A percentile compares a stretch with the other conserved stretches of the same genome.
Evolutionary conservation across 2,329 filamentous ascomycete species (phyloP).

Genomic region (Cladosporium halotolerans): DNA sequence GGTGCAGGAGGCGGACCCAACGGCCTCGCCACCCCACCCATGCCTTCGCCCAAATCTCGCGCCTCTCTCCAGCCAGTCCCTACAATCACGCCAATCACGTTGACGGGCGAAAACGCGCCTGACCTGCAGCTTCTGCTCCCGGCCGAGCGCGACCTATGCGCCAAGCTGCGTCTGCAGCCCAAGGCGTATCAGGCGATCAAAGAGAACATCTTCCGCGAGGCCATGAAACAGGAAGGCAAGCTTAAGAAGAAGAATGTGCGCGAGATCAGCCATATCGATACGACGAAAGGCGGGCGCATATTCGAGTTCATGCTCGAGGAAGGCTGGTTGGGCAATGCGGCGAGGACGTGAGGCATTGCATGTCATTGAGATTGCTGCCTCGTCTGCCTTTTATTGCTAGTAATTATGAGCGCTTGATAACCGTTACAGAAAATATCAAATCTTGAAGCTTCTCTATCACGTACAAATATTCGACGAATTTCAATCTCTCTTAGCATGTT

Average conservation of each 20-base stretch:
- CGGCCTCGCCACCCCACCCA: slow-evolving; percentile 10
- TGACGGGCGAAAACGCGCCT: slow-evolving; percentile 68
- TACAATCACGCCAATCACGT: slow-evolving; percentile 57
- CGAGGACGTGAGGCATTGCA: slow-evolving; percentile 55
- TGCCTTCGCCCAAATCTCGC: slow-evolving; percentile 16
- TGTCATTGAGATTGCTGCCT: not conserved
- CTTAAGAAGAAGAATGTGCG: slow-evolving; percentile 92
- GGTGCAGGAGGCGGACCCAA: not conserved
- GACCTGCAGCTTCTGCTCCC: slow-evolving; percentile 80
- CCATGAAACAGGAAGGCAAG: slow-evolving; percentile 77
- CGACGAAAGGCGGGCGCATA: slow-evolving; percentile 74
- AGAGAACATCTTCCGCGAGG: slow-evolving; percentile 83
- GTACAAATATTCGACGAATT: too few relatives aligned
- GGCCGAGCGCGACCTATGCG: slow-evolving; percentile 82
- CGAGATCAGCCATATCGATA: slow-evolving; percentile 77
- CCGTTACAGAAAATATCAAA: not conserved
- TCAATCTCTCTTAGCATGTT: too few relatives aligned
- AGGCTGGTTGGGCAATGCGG: slow-evolving; percentile 66
- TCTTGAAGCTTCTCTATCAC: too few relatives aligned
- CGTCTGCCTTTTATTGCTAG: not conserved
- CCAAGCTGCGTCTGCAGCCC: slow-evolving; percentile 74
- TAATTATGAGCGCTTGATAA: not conserved
- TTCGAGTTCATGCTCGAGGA: slow-evolving; percentile 93
- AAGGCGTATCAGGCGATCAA: slow-evolving; percentile 96
- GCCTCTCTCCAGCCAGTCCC: slow-evolving; percentile 26